Base-by-base conservation (phyloP, 495 filamentous ascomycete genomes). In the Penicillium riverlandense region DNA sequence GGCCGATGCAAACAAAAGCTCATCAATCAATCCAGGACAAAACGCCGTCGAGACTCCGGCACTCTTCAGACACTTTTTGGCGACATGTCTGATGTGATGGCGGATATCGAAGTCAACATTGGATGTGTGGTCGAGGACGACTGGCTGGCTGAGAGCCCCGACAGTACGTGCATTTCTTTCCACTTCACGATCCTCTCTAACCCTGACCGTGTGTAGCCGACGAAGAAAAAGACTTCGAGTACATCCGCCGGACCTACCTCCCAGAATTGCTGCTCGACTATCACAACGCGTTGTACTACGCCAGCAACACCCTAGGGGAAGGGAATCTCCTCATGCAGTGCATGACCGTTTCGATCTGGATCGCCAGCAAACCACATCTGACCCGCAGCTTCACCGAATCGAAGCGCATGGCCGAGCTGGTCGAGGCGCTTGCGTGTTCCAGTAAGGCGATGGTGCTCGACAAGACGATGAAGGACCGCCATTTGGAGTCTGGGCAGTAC, bases 231-330 rank as follows among this genome's bases (percentile, higher is more conserved):
- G 68, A 74, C 29, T 57, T 67, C 13, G 62, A 66, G 47, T 37
- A 75, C 13, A 79, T 96, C 43, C 80, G 86, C 45, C 72, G 74
- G 22, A 76, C 77, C 5, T 94, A 90, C 62, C 68, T 96, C 29
- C 90, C 90, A 14, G 87, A 92, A 65, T 70, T 85, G 8, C 63
- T 95, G 42, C 72, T 95, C 33, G 84, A 83, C n/a, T 95, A 89
- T 59, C 77, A 84, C 61, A 82, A 72, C 52, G 77, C 82, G 13
- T 63, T 94, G 37, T 81, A 90, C 55, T 82, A 79, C 56, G 78
- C 78, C 10, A 84, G 84, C 4, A 75, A 75, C 22, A 66, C 72
- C 33, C 64, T 88, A 7, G 54, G 78, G 68, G 34, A 78, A 80
- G 16, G 84, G 84, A 40, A 69, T 72, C 47, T 61, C 41, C 65